Base-by-base conservation (phyloP, 371 early-diverging fungal genomes). In the Funneliformis caledonium region DNA sequence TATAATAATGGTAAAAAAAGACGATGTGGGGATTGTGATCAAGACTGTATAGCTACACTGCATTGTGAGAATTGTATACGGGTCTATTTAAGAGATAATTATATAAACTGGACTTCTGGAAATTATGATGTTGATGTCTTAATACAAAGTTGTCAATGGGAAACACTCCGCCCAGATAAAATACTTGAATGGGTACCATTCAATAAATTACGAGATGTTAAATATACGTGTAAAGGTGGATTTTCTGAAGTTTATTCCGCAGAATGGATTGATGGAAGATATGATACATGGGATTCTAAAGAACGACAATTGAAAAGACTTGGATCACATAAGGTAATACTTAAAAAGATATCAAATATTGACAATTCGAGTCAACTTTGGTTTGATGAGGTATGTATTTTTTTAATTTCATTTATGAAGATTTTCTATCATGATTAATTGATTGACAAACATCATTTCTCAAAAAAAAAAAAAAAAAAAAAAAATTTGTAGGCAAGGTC, bases 111-210 rank as follows among this genome's bases (percentile, higher is more conserved):
- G 75, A 75, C 59, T 2, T 59, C 59, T 26, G 75, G 75, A 48
- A 59, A 56, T 75, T 22, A 75, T 31, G 19, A 22, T 56, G 56
- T 75, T 59, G 75, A 75, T 33, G 4, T 9, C 4, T 19, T n/a
- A 33, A 75, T 75, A n/a, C 75, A 59, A 75, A 11, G 56, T 16
- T 31, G 26, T 19, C 75, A 75, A 75, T 16, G n/a, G 19, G 56
- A 75, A 14, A 19, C 48, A 22, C 19, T 22, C 9, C 12, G 16
- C 10, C 59, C 60, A 22, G 42, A 59, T 22, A 56, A 10, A 43
- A n/a, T 75, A 12, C 8, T 75, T 26, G 75, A 75, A 75, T 75
- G 75, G 75, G 56, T 75, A 56, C 22, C 11, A 6, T 75, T 56
- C 56, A 33, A 75, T 31, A 47, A 75, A 10, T 47, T 75, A 19